Evolutionary conservation across 495 filamentous ascomycete species (phyloP), one percentile per base, ranked within the genome.

Genomic region (Talaromyces liani): DNA sequence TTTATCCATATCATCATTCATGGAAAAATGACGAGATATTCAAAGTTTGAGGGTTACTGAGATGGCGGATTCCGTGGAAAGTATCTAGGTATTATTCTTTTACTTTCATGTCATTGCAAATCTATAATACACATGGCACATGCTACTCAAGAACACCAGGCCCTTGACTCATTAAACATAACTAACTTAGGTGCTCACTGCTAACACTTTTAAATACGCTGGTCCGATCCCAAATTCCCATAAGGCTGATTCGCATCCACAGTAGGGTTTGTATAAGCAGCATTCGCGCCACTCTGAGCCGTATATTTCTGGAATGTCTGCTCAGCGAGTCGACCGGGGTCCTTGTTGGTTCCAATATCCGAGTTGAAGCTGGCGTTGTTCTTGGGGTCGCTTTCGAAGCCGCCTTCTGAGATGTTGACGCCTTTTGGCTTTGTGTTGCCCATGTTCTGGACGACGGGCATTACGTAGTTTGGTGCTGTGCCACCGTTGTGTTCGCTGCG

Each of bases 321-420:
- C 73, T 80, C 77, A 14, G 84, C 85, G 18, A 72, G 63, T 25
- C 86, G 72, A n/a, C 84, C 84, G 22, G 87, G 87, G 73, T 89
- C 87, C 63, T 87, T 77, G 63, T 82, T 68, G 6, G 72, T 73
- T 4, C 87, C 87, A 68, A 89, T 84, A 3, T 87, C 84, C 22
- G 75, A 69, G 56, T 69, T 82, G 69, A 85, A 88, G 68, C 84
- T 87, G 16, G 80, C 82, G 63, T 88, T 88, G 20, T 82, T 78
- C 18, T 60, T 71, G 24, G 76, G 70, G 24, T 74, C 65, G 27
- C 71, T 68, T n/a, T 80, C 72, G 69, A 85, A 82, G 0, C 78
- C 83, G 24, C 82, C 82, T 66, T 87, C 84, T 6, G 66, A 79
- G 54, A 87, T 65, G 65, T 83, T 83, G 67, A 75, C 77, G 27